Conservation (phyloP, 2,329 filamentous ascomycete genomes). For the Elsinoe perseae region DNA sequence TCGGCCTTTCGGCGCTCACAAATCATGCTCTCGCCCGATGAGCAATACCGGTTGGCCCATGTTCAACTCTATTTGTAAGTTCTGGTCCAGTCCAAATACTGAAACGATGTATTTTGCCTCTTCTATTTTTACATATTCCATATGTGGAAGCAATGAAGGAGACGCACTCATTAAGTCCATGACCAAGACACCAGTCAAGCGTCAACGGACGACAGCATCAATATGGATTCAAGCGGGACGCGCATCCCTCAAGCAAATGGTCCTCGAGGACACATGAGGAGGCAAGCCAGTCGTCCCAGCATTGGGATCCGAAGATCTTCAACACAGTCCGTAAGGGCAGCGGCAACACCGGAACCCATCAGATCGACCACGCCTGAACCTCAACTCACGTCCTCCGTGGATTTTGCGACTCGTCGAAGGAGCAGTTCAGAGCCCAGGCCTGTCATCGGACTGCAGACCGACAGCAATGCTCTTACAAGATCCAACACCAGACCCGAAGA, state of each 20-base stretch:
- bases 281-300: slow-evolving; percentile 7
- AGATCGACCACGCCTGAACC: not conserved
- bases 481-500: not conserved
- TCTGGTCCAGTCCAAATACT: not conserved
- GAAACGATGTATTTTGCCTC: not conserved
- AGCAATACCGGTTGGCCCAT: not conserved
- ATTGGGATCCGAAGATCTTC: slow-evolving; percentile 12
- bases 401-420: slow-evolving; percentile 8
- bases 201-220: not conserved
- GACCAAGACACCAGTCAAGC: not conserved
- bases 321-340: not conserved
- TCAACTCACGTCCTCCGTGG: not conserved
- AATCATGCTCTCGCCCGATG: not conserved
- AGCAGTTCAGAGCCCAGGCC: slow-evolving; percentile 13
- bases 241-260: not conserved
- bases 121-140: not conserved
- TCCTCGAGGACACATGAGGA: not conserved
- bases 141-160: not conserved
- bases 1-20: not conserved
- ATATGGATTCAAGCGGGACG: slow-evolving; percentile 1
- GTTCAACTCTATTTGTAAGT: not conserved
- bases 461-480: not conserved
- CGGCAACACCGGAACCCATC: not conserved
- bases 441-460: not conserved
- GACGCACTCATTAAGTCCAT: not conserved